Percentiles rank a stretch among this genome's conserved stretches.
phyloP scores from a whole-genome alignment of 2,329 filamentous ascomycete species.

The Volutella citrinella region DNA sequence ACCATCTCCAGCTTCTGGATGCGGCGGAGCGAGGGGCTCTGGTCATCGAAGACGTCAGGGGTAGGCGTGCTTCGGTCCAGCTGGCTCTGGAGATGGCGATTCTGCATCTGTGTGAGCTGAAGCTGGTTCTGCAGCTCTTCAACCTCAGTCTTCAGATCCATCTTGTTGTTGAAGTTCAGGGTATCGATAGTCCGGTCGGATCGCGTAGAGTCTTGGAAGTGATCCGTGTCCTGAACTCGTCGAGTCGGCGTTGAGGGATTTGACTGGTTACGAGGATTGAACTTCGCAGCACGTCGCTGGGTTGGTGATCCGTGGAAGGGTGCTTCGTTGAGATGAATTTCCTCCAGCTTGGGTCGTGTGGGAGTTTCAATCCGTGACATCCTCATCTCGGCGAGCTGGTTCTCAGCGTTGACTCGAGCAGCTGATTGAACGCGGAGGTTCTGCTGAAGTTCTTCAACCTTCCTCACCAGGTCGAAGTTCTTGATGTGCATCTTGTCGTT shows the following conservation, averaged over 20 bases:
- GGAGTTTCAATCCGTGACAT: slow-evolving; percentile 69
- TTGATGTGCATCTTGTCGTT: slow-evolving; percentile 66
- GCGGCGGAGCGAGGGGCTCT: slow-evolving; percentile 75
- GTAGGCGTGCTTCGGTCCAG: slow-evolving; percentile 66
- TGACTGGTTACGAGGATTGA: slow-evolving; percentile 59
- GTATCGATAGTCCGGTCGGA: slow-evolving; percentile 84
- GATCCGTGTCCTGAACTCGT: slow-evolving; percentile 59
- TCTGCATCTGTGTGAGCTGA: slow-evolving; percentile 92
- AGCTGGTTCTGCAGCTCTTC: slow-evolving; percentile 93
- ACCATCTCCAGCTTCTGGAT: slow-evolving; percentile 90
- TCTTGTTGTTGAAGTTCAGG: slow-evolving; percentile 77
- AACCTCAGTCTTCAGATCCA: slow-evolving; percentile 86
- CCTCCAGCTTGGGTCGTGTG: slow-evolving; percentile 75
- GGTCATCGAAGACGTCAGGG: slow-evolving; percentile 67
- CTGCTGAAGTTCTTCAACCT: slow-evolving; percentile 85
- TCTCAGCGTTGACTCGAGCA: slow-evolving; percentile 76
- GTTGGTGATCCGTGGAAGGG: slow-evolving; percentile 72
- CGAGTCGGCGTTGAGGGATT: slow-evolving; percentile 77
- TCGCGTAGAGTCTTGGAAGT: slow-evolving; percentile 68
- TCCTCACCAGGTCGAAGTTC: slow-evolving; percentile 81
- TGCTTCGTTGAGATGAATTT: slow-evolving; percentile 81
- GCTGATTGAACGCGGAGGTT: slow-evolving; percentile 81
- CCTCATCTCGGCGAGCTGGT: slow-evolving; percentile 75
- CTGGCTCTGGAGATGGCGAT: slow-evolving; percentile 86
- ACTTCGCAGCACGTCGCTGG: slow-evolving; percentile 58